Base-by-base conservation (phyloP, 2,329 filamentous ascomycete genomes). In the Coniosporium tulheliwenetii region DNA sequence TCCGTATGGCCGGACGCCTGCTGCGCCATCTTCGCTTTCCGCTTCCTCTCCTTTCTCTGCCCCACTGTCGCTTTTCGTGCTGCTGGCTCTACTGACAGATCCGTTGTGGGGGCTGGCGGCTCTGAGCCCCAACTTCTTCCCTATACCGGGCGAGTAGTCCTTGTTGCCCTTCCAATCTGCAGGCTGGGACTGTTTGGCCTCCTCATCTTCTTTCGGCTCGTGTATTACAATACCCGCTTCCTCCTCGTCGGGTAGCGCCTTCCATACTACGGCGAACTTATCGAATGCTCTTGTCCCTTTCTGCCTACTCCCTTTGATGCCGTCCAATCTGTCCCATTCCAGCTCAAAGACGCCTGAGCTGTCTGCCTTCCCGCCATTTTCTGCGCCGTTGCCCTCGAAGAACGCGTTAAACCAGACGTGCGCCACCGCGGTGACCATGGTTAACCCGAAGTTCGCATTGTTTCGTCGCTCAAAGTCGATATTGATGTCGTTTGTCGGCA, bases 371-470 rank as follows among this genome's bases (percentile, higher is more conserved):
- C 82, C 84, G 26, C 65, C 59, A 35, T 77, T 69, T 52, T 86
- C 81, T 0, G 81, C 78, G 0, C 82, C 81, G 14, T 74, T 66
- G 36, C 87, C 86, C 62, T 96, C 91, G 52, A 96, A 96, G 60
- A 79, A 96, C 1, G 79, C 69, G 54, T 98, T 98, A 67, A 95
- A 94, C 91, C 91, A 98, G 12, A 94, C 84, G 53, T 96, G 89
- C 0, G 87, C 87, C 8, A 96, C 79, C 0, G 87, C 79, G 0
- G 89, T 94, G 3, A 95, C 85, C 78, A 96, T 85, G 0, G 85
- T 86, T 49, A 85, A 74, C 5, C 71, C 71, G 51, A 82, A 83
- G 4, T 75, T 73, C 1, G 82, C 77, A 52, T 80, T 82, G 60
- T 86, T 93, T 31, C 87, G 77, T 7, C 85, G 75, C 62, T 96